Evolutionary conservation across 768 basidiomycete genomes (phyloP), one percentile per base, ranked within the genome.

Genomic region (Artomyces pyxidatus): DNA sequence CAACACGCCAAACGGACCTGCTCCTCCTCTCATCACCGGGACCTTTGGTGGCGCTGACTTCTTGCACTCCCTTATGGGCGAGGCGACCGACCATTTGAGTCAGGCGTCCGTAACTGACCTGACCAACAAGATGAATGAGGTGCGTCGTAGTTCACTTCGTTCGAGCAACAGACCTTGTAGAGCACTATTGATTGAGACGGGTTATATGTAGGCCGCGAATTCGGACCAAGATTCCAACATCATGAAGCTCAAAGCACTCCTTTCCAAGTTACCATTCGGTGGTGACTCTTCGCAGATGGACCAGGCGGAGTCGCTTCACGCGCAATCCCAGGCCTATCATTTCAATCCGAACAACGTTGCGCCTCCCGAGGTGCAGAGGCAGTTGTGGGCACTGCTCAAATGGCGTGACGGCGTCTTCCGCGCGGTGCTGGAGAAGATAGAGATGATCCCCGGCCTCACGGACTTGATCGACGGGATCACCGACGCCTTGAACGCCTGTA

Each of bases 11-110:
- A 71, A 68, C 48, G 79, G 79, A 8, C 65, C 63, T 25, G 76
- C 76, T 1, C 80, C 79, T 1, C 82, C 83, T 49, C 72, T 85
- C 30, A 75, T 84, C 14, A 84, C 82, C 4, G 82, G 82, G 10
- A 81, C 81, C 0, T 85, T 85, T 61, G 79, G 82, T n/a, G 67
- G 70, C 48, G 75, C 77, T 28, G 82, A 85, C 61, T 85, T 87
- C 61, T 67, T 82, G 53, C 75, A 81, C 57, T 82, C 78, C 19
- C 64, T 83, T 14, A 68, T 83, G 58, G 80, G 80, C 44, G 80
- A 84, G 63, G 79, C 81, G 16, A 76, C 76, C 39, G 80, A 84
- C 51, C 72, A 79, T 56, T 47, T 82, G 54, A 78, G 76, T 56
- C 77, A 80, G 62, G 74, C 80, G 37, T 79, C 75, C 55, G 75